Evolutionary conservation across 768 basidiomycete genomes (phyloP).

Genomic region (Pleurotus sapidus): DNA sequence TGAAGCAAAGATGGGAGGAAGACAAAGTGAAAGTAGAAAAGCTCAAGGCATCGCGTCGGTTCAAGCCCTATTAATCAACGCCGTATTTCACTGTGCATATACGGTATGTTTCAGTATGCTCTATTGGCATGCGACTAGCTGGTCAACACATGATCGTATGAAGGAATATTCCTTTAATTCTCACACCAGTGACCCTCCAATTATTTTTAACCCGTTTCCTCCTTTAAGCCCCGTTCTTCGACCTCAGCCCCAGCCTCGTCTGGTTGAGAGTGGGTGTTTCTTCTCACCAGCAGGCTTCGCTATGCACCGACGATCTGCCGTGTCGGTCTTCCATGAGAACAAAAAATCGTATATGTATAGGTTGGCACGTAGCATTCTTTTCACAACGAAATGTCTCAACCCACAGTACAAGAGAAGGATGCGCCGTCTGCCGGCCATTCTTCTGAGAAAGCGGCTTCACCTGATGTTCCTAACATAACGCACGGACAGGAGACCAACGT

Average conservation of each 20-base stretch:
- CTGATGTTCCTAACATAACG: neutral
- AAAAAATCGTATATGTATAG: neutral
- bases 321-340: too few species aligned
- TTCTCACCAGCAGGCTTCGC: neutral
- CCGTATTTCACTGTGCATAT: too few species aligned
- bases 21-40: slow-evolving; percentile 86
- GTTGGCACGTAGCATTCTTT: too few species aligned
- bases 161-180: too few species aligned
- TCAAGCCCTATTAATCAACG: slow-evolving; percentile 73
- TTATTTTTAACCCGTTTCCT: too few species aligned
- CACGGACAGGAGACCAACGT: slow-evolving; percentile 9
- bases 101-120: too few species aligned
- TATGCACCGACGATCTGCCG: slow-evolving; percentile 2
- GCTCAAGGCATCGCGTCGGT: slow-evolving; percentile 73
- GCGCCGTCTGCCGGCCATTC: neutral
- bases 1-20: slow-evolving; percentile 80
- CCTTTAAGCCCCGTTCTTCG: too few species aligned
- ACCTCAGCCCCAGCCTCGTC: neutral
- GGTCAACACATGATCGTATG: too few species aligned
- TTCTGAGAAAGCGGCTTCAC: neutral
- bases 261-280: neutral
- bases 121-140: too few species aligned
- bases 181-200: too few species aligned
- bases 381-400: too few species aligned
- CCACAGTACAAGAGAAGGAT: neutral